Conservation (phyloP, 1,139 yeast species). For the Candida sp. region DNA sequence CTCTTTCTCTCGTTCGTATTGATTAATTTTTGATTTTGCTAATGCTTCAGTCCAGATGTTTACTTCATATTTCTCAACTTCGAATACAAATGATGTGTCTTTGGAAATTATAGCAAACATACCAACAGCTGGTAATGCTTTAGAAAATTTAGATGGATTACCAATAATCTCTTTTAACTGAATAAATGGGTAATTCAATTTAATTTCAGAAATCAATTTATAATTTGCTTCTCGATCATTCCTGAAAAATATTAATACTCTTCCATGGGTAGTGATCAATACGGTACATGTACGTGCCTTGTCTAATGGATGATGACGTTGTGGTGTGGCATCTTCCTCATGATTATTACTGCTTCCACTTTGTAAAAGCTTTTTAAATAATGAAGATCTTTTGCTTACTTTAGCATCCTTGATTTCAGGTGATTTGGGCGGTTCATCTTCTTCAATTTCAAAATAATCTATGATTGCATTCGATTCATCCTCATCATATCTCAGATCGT, state of each 20-base stretch:
- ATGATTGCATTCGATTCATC: slow-evolving; percentile 30
- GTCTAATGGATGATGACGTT: slow-evolving; percentile 27
- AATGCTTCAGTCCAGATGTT: slow-evolving; percentile 55
- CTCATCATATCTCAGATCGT: slow-evolving; percentile 9
- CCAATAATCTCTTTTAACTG: slow-evolving; percentile 53
- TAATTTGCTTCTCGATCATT: slow-evolving; percentile 26
- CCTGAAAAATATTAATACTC: slow-evolving; percentile 48
- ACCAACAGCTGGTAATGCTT: slow-evolving; percentile 38
- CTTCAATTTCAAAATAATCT: slow-evolving; percentile 22
- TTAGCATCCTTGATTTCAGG: slow-evolving; percentile 5
- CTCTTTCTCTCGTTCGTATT: slow-evolving; percentile 42
- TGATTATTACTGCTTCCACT: slow-evolving; percentile 16
- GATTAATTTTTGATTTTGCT: slow-evolving; percentile 45
- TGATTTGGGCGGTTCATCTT: slow-evolving; percentile 8
- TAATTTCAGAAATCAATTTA: slow-evolving; percentile 47
- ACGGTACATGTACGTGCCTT: slow-evolving; percentile 43
- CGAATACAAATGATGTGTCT: slow-evolving; percentile 48
- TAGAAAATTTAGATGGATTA: slow-evolving; percentile 24
- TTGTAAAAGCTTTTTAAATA: slow-evolving; percentile 23
- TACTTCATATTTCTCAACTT: slow-evolving; percentile 54
- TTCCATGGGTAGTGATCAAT: slow-evolving; percentile 53
- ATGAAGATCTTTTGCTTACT: slow-evolving; percentile 13
- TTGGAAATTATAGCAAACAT: slow-evolving; percentile 53
- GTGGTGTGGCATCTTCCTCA: slow-evolving; percentile 10
- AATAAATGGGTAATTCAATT: slow-evolving; percentile 44